Evolutionary conservation across 371 early-diverging fungal species (phyloP).

Genomic region (Racocetra persica): DNA sequence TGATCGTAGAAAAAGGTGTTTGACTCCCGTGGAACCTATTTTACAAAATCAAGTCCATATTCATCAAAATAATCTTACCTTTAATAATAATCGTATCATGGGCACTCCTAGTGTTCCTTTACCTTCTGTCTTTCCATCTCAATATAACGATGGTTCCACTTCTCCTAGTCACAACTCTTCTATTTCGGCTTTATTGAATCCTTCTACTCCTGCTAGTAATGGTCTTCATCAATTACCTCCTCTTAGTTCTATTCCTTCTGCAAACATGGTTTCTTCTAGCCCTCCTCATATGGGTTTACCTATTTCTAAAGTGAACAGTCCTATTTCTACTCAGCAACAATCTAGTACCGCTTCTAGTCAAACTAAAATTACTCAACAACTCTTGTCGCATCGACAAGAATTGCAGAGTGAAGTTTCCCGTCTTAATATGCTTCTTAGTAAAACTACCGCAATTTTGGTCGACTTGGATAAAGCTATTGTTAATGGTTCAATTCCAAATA

Average conservation of each 20-base stretch:
- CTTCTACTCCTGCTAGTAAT: constrained; percentile 16
- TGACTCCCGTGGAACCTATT: constrained; percentile 46
- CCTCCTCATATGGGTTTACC: not conserved
- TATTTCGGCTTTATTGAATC: constrained; percentile 31
- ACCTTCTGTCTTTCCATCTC: constrained; percentile 42
- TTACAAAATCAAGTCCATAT: constrained; percentile 41
- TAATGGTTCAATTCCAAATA: not conserved
- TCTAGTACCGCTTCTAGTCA: constrained; percentile 36
- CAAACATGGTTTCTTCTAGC: not conserved
- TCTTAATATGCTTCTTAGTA: constrained; percentile 62
- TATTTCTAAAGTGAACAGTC: constrained; percentile 29
- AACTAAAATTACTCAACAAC: constrained; percentile 51
- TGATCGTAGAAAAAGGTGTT: constrained; percentile 32
- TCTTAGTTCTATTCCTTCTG: constrained; percentile 4
- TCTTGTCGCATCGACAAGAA: constrained; percentile 66
- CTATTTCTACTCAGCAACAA: not conserved
- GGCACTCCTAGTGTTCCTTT: constrained; percentile 37
- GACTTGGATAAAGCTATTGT: constrained; percentile 62
- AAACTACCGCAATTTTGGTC: constrained; percentile 66
- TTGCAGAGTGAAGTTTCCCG: constrained; percentile 67
- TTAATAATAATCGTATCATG: constrained; percentile 25
- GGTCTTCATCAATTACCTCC: constrained; percentile 33
- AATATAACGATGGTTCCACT: constrained; percentile 20
- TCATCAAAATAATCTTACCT: constrained; percentile 32
- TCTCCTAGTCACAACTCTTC: constrained; percentile 17